Conservation (phyloP, 495 filamentous ascomycete genomes). For the Penicillium coprophilum region DNA sequence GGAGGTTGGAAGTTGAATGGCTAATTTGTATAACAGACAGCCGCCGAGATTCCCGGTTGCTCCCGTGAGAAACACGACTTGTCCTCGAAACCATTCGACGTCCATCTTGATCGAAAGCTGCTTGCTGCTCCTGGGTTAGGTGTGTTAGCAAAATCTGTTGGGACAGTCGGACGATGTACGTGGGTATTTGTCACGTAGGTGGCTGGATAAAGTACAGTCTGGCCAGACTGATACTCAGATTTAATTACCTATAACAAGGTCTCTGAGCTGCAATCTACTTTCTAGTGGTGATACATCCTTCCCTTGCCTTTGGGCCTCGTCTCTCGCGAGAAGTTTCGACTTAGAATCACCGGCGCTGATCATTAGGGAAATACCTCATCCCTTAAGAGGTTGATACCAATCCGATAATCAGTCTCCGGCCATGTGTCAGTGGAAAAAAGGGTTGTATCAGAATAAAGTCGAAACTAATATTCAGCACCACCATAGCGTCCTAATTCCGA, state of each 20-base stretch:
- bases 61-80: constrained; percentile 27
- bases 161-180: neutral
- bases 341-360: neutral
- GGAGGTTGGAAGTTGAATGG: constrained; percentile 19
- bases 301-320: neutral
- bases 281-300: neutral
- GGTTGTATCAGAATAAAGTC: neutral
- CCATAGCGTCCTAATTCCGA: neutral
- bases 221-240: neutral
- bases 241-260: neutral
- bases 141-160: neutral
- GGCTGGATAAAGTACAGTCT: neutral
- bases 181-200: neutral
- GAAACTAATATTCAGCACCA: neutral
- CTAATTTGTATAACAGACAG: constrained; percentile 28
- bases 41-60: constrained; percentile 24
- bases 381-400: neutral
- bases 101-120: neutral
- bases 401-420: neutral
- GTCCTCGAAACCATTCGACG: constrained; percentile 15
- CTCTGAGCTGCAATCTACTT: neutral
- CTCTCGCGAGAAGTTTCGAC: neutral
- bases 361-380: neutral
- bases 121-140: neutral
- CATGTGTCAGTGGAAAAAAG: too few species aligned